phyloP scores from a whole-genome alignment of 208 protist species.

The Trypanosoma lewisi region DNA sequence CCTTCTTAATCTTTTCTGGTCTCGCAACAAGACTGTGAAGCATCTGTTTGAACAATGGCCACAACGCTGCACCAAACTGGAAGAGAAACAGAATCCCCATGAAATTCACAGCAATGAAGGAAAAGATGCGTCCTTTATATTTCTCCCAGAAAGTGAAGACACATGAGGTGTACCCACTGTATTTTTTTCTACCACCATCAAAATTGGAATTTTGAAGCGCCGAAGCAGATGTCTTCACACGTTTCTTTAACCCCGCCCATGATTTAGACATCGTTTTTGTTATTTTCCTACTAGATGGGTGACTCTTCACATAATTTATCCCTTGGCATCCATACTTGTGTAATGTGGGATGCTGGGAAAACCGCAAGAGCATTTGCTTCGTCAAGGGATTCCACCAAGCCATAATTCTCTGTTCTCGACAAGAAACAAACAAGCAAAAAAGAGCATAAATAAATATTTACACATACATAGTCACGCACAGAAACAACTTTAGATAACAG shows the following conservation, averaged over 20 bases:
- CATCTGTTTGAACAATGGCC: slow-evolving; percentile 29
- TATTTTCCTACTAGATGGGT: slow-evolving; percentile 13
- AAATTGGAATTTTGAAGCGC: neutral
- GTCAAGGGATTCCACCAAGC: slow-evolving; percentile 12
- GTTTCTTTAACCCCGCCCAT: slow-evolving; percentile 6
- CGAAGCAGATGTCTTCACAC: slow-evolving; percentile 1
- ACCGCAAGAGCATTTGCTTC: slow-evolving; percentile 9
- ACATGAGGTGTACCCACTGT: neutral
- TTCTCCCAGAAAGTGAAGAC: slow-evolving; percentile 17
- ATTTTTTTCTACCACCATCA: neutral
- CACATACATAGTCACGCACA: neutral
- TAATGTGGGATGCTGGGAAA: slow-evolving; percentile 10
- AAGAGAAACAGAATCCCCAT: slow-evolving; percentile 63
- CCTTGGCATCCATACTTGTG: slow-evolving; percentile 9
- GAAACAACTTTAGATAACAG: neutral
- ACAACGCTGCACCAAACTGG: slow-evolving; percentile 43
- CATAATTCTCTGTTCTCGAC: slow-evolving; percentile 3
- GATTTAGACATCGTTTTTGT: slow-evolving; percentile 11
- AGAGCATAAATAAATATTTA: neutral
- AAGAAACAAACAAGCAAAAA: slow-evolving; percentile 8
- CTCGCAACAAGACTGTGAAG: slow-evolving; percentile 10
- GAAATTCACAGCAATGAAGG: slow-evolving; percentile 70
- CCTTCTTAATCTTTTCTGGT: slow-evolving; percentile 9
- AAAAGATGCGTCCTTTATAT: slow-evolving; percentile 29
- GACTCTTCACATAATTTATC: slow-evolving; percentile 8